phyloP scores from a whole-genome alignment of 2,329 filamentous ascomycete species.

The Pseudodiploospora longispora region DNA sequence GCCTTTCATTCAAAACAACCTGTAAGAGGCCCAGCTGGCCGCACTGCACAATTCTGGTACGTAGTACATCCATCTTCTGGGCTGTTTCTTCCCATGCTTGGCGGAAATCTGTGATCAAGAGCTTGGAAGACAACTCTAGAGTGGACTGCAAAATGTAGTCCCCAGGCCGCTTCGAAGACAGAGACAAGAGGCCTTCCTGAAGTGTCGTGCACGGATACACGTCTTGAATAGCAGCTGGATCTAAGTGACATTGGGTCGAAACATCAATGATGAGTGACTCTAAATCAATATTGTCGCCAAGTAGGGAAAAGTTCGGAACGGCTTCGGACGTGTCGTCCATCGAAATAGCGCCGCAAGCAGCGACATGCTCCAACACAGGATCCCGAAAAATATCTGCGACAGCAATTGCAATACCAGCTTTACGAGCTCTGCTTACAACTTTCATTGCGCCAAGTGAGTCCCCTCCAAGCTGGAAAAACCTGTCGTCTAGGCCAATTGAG shows the following conservation, averaged over 20 bases:
- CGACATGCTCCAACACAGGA: conserved; percentile 6
- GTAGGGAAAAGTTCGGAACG: neutral
- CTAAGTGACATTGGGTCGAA: neutral
- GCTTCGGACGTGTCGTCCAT: neutral
- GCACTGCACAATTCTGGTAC: conserved; percentile 37
- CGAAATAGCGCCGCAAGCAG: neutral
- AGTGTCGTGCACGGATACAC: conserved; percentile 27
- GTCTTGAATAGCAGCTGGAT: conserved; percentile 16
- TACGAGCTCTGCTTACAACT: conserved; percentile 18
- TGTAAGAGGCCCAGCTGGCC: conserved; percentile 32
- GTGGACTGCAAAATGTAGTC: conserved; percentile 11
- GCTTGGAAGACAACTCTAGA: conserved; percentile 5
- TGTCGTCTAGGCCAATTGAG: conserved; percentile 31
- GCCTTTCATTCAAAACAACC: conserved; percentile 30
- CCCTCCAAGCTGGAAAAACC: conserved; percentile 41
- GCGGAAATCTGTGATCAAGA: neutral
- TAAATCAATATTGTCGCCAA: neutral
- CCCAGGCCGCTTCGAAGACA: conserved; percentile 14
- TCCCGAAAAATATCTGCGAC: conserved; percentile 7
- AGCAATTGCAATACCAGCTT: conserved; percentile 1
- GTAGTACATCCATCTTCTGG: conserved; percentile 22
- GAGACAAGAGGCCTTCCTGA: conserved; percentile 27
- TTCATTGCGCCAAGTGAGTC: conserved; percentile 42
- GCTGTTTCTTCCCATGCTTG: conserved; percentile 8
- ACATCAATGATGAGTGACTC: neutral